Percentiles rank a stretch among this genome's conserved stretches.
These are phyloP conservation scores for Clarireedia sp. DNA, from an alignment of 2,329 filamentous ascomycete genomes.

Conservation along the genomic window DNA sequence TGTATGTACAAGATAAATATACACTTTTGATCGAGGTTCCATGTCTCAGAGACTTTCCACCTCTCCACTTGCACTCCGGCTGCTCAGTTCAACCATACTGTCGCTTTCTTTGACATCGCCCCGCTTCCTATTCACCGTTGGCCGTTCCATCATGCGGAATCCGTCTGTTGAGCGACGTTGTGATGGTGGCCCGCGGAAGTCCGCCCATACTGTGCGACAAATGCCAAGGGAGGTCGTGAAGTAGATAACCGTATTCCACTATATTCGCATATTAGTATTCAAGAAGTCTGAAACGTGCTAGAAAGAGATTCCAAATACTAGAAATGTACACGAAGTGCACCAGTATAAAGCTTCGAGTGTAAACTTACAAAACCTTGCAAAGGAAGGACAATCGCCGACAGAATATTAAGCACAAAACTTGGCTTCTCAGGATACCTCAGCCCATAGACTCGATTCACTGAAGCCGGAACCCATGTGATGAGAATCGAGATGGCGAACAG, in stretches of 20 bases:
- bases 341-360: background rate
- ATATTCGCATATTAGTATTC: background rate
- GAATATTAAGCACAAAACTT: conserved; percentile 56
- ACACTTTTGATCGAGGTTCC: background rate
- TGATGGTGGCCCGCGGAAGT: background rate
- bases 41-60: background rate
- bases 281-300: background rate
- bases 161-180: background rate
- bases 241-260: conserved; percentile 74
- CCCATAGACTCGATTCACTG: conserved; percentile 66
- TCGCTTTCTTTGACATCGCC: background rate
- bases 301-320: too few relatives aligned
- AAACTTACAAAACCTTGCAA: conserved; percentile 57
- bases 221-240: conserved; percentile 51
- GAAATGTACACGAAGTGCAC: background rate
- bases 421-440: conserved; percentile 46
- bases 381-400: conserved; percentile 65
- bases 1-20: background rate
- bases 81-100: conserved; percentile 4
- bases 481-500: conserved; percentile 64
- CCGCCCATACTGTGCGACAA: conserved; percentile 1
- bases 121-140: background rate
- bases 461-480: conserved; percentile 69
- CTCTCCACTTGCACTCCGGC: background rate
- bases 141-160: conserved; percentile 1